Conservation (phyloP, 371 early-diverging fungal species). For the Quaeritorhiza haematococci region DNA sequence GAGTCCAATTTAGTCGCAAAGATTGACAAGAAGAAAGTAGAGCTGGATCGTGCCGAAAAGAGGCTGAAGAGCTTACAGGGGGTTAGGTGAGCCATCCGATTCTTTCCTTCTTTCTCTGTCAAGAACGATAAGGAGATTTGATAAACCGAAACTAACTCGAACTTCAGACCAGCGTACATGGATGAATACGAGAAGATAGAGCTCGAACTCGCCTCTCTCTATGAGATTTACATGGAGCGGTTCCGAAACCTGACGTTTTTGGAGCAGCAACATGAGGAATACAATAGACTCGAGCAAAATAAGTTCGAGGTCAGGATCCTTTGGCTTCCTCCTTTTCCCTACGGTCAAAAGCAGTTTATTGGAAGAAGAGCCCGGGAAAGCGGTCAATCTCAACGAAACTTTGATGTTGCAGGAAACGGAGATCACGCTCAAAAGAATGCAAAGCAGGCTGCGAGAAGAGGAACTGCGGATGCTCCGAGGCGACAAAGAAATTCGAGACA, state of each 20-base stretch:
- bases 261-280: constrained; percentile 44
- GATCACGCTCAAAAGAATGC: constrained; percentile 35
- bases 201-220: constrained; percentile 33
- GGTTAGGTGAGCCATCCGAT: constrained; percentile 30
- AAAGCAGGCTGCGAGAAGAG: constrained; percentile 40
- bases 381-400: neutral
- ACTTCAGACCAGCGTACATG: constrained; percentile 46
- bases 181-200: constrained; percentile 52
- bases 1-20: constrained; percentile 40
- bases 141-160: neutral
- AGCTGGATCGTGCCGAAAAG: constrained; percentile 44
- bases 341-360: neutral
- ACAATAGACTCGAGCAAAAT: constrained; percentile 38
- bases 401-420: constrained; percentile 33
- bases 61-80: constrained; percentile 40
- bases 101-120: too few species aligned
- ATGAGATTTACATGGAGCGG: constrained; percentile 38
- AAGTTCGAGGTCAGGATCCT: constrained; percentile 29
- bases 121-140: neutral
- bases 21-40: constrained; percentile 41
- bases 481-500: constrained; percentile 26
- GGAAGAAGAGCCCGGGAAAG: neutral
- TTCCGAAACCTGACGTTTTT: constrained; percentile 40
- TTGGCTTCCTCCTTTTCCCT: neutral
- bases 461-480: constrained; percentile 40